These are phyloP conservation scores for Sistotremastrum suecicum DNA, from an alignment of 768 basidiomycete species.

Conservation along the genomic window DNA sequence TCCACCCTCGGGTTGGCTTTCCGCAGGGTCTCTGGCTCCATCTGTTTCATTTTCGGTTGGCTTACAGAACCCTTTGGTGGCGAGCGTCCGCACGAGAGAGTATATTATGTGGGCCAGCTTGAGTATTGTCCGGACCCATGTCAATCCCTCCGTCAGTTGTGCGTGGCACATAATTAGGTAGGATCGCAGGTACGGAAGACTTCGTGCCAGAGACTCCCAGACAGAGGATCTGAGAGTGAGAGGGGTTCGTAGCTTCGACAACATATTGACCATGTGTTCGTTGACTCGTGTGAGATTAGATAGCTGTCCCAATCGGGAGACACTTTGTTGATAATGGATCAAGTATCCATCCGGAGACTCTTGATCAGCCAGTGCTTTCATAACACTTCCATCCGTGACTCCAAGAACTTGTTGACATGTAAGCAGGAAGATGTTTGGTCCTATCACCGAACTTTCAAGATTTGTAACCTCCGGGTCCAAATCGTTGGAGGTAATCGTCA, in stretches of 20 bases:
- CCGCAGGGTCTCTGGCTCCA: conserved; percentile 31
- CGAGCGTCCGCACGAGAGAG: conserved; percentile 56
- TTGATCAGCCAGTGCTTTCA: too few relatives aligned
- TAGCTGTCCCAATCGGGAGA: too few relatives aligned
- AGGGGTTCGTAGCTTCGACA: too few relatives aligned
- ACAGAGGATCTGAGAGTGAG: too few relatives aligned
- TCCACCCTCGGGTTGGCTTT: conserved; percentile 43
- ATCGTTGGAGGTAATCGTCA: too few relatives aligned
- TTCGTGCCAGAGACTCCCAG: conserved; percentile 19
- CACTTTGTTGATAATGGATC: conserved; percentile 2
- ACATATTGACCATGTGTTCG: too few relatives aligned
- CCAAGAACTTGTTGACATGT: too few relatives aligned
- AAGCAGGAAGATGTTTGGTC: too few relatives aligned
- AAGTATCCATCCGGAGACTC: background rate
- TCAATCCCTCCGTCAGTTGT: conserved; percentile 39
- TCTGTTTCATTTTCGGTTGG: conserved; percentile 60
- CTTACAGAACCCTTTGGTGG: conserved; percentile 84
- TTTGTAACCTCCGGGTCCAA: too few relatives aligned
- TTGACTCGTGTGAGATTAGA: too few relatives aligned
- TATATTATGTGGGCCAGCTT: conserved; percentile 73
- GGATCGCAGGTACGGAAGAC: conserved; percentile 63
- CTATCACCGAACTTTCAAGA: too few relatives aligned
- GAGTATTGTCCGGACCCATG: conserved; percentile 67
- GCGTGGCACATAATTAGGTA: conserved; percentile 45
- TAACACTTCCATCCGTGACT: too few relatives aligned